These are phyloP conservation scores for Colletotrichum falcatum DNA, from an alignment of 2,329 filamentous ascomycete genomes.

Conservation along the genomic window DNA sequence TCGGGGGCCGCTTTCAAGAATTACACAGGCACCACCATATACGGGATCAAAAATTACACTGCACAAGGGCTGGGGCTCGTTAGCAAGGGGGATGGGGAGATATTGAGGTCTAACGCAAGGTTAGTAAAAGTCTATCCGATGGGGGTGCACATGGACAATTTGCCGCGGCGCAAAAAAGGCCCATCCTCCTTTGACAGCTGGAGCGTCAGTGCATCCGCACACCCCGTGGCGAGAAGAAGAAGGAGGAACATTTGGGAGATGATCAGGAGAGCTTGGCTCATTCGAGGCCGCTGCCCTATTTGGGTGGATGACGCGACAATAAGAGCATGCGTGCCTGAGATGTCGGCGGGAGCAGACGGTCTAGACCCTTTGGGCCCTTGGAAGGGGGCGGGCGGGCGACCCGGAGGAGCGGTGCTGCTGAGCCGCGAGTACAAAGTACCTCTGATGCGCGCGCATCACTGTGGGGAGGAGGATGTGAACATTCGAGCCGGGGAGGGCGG, in stretches of 20 bases:
- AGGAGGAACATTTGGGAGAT: constrained; percentile 7
- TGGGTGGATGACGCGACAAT: constrained; percentile 24
- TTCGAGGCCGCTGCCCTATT: constrained; percentile 20
- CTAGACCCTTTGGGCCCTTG: constrained; percentile 19
- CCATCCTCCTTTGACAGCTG: background rate
- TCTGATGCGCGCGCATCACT: background rate
- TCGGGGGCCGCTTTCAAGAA: background rate
- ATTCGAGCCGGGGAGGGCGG: background rate
- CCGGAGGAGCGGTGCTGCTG: background rate
- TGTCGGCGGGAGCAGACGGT: background rate
- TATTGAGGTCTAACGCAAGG: background rate
- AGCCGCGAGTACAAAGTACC: background rate
- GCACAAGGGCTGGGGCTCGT: background rate
- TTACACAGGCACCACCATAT: background rate
- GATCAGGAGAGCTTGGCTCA: constrained; percentile 9
- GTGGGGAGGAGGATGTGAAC: constrained; percentile 9
- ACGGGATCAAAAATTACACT: background rate
- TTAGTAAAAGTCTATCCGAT: background rate
- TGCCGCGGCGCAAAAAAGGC: background rate
- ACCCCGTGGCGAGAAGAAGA: constrained; percentile 20
- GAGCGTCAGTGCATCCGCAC: background rate
- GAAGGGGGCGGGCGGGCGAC: background rate
- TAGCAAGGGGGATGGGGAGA: background rate
- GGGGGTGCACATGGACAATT: background rate
- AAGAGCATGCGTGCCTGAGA: constrained; percentile 28